A percentile compares a stretch with the other conserved stretches of the same genome.
Conservation (phyloP, 2,329 filamentous ascomycete species). For the Ceratocystis albifundus region DNA sequence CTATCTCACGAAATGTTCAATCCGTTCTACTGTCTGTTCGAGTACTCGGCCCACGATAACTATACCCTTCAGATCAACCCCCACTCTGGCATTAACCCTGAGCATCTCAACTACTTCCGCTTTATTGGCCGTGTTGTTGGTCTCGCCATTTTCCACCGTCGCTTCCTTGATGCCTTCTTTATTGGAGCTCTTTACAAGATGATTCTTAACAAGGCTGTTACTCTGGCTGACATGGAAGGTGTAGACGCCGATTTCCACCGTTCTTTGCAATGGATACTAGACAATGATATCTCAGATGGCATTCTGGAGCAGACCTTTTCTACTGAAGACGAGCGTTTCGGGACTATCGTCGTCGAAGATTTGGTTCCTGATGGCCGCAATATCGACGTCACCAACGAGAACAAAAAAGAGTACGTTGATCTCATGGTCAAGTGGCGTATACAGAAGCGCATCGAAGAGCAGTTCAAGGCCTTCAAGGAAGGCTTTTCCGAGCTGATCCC, state of each 20-base stretch:
- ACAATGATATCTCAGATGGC: conserved; percentile 87
- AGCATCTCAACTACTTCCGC: conserved; percentile 99
- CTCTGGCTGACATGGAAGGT: conserved; percentile 93
- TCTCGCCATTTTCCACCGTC: conserved; percentile 91
- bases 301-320: conserved; percentile 93
- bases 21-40: conserved; percentile 97
- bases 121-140: conserved; percentile 97
- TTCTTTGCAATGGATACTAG: conserved; percentile 92
- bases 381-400: conserved; percentile 94
- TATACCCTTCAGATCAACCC: conserved; percentile 99
- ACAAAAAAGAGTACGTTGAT: conserved; percentile 98
- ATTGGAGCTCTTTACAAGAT: conserved; percentile 99
- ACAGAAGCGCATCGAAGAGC: conserved; percentile 93
- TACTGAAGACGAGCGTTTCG: conserved; percentile 94
- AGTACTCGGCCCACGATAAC: conserved; percentile 99
- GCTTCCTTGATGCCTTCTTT: conserved; percentile 97
- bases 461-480: conserved; percentile 95
- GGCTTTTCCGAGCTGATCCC: conserved; percentile 98
- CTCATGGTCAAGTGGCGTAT: conserved; percentile 99
- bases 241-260: conserved; percentile 97
- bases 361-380: conserved; percentile 80
- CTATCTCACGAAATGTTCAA: conserved; percentile 99
- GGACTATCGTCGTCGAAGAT: conserved; percentile 86
- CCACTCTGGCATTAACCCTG: conserved; percentile 96
- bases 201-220: conserved; percentile 87